These are phyloP conservation scores for Eutrema salsugineum DNA, from an alignment of 441 rosid species.

Conservation along the genomic window DNA sequence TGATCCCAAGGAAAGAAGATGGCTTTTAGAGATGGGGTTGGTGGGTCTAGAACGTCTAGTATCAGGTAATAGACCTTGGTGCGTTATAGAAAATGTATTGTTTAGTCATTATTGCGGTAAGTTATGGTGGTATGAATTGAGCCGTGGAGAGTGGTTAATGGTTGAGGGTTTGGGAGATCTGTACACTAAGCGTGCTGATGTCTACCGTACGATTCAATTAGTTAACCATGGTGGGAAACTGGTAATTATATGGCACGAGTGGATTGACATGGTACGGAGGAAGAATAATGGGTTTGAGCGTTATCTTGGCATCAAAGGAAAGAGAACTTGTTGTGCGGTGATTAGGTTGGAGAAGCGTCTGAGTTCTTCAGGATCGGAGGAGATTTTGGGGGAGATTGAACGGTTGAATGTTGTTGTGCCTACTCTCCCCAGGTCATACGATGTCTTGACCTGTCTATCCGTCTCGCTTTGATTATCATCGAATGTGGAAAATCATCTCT, in stretches of 20 bases:
- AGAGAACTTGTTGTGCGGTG: not conserved
- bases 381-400: not conserved
- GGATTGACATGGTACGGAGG: no score
- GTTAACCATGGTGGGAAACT: not conserved
- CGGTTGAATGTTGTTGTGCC: not conserved
- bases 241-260: not conserved
- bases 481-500: no score
- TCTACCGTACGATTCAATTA: not conserved
- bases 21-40: not conserved
- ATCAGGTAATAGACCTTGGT: not conserved
- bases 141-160: not conserved
- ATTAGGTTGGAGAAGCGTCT: slow-evolving; percentile 2
- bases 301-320: not conserved
- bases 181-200: not conserved
- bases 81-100: not conserved
- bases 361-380: not conserved
- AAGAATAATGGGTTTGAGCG: no score
- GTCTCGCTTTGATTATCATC: not conserved
- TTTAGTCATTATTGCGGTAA: not conserved
- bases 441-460: not conserved
- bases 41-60: not conserved
- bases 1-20: slow-evolving; percentile 34
- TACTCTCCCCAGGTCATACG: no score
- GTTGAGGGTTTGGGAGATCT: not conserved
- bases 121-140: not conserved